These are phyloP conservation scores for Andrographis paniculata DNA, from an alignment of 305 asterid species.

Conservation along the genomic window DNA sequence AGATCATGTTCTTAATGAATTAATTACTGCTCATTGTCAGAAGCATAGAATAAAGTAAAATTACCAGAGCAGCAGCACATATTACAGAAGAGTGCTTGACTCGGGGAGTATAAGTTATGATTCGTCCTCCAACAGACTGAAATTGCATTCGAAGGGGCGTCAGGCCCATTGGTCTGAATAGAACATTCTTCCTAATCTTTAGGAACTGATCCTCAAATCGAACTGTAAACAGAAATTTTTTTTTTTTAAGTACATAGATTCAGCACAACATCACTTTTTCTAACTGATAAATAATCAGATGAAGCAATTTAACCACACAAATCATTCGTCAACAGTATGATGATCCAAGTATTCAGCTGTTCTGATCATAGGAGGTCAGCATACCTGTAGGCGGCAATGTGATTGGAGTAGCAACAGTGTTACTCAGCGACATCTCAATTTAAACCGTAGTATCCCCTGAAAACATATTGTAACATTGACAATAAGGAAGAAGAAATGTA, in stretches of 20 bases:
- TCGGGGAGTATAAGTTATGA: constrained; percentile 13
- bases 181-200: constrained; percentile 21
- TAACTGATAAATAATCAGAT: background rate
- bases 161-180: constrained; percentile 18
- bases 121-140: constrained; percentile 22
- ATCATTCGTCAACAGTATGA: background rate
- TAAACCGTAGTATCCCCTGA: constrained; percentile 12
- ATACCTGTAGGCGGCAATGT: constrained; percentile 16
- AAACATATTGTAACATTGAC: constrained; percentile 9
- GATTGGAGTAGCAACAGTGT: background rate
- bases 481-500: background rate
- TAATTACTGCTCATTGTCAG: background rate
- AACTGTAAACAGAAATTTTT: constrained; percentile 22
- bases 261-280: constrained; percentile 5
- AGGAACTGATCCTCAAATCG: constrained; percentile 22
- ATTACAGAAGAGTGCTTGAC: constrained; percentile 30
- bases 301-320: background rate
- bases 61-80: constrained; percentile 58
- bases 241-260: constrained; percentile 4
- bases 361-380: constrained; percentile 4
- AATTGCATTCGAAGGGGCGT: constrained; percentile 26
- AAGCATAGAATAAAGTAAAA: constrained; percentile 1
- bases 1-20: background rate
- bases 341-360: background rate
- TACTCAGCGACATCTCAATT: constrained; percentile 16